A percentile compares a stretch with the other conserved stretches of the same genome.
phyloP scores from a whole-genome alignment of 208 protist genomes.

The Porcisia deanei region DNA sequence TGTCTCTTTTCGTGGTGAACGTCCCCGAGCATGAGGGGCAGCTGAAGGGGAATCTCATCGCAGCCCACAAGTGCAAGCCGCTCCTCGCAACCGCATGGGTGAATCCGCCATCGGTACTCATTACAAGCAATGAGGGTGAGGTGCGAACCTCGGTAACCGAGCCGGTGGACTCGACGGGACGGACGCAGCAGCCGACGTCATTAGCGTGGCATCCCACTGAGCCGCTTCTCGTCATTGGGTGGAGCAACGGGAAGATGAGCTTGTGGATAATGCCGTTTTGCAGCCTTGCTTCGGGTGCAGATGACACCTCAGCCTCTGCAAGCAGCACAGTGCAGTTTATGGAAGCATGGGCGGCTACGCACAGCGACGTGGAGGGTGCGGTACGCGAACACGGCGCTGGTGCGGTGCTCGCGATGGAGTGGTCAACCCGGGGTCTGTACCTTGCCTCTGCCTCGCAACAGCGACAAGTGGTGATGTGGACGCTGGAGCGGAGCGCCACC shows the following conservation, averaged over 20 bases:
- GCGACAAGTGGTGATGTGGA: slow-evolving; percentile 68
- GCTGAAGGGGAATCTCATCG: slow-evolving; percentile 58
- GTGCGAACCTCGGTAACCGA: slow-evolving; percentile 51
- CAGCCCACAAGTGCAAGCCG: slow-evolving; percentile 52
- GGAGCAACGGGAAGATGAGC: slow-evolving; percentile 76
- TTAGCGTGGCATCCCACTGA: slow-evolving; percentile 89
- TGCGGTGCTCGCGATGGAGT: slow-evolving; percentile 48
- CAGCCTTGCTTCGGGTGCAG: slow-evolving; percentile 37
- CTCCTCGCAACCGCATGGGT: slow-evolving; percentile 73
- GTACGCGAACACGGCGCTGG: slow-evolving; percentile 60
- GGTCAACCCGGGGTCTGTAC: slow-evolving; percentile 61
- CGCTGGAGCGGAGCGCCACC: slow-evolving; percentile 46
- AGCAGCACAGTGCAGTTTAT: slow-evolving; percentile 38
- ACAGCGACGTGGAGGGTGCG: slow-evolving; percentile 60
- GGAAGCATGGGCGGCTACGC: slow-evolving; percentile 36
- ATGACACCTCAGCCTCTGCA: slow-evolving; percentile 11
- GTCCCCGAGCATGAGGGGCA: slow-evolving; percentile 56
- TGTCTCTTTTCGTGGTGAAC: slow-evolving; percentile 82
- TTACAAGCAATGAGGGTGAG: slow-evolving; percentile 85
- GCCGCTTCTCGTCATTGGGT: slow-evolving; percentile 76
- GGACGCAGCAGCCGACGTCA: slow-evolving; percentile 36
- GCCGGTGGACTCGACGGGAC: slow-evolving; percentile 25
- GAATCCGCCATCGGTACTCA: slow-evolving; percentile 63
- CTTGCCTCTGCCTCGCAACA: slow-evolving; percentile 62
- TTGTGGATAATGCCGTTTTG: slow-evolving; percentile 58